phyloP scores from a whole-genome alignment of 257 asterid genomes.

The Fraxinus excelsior region DNA sequence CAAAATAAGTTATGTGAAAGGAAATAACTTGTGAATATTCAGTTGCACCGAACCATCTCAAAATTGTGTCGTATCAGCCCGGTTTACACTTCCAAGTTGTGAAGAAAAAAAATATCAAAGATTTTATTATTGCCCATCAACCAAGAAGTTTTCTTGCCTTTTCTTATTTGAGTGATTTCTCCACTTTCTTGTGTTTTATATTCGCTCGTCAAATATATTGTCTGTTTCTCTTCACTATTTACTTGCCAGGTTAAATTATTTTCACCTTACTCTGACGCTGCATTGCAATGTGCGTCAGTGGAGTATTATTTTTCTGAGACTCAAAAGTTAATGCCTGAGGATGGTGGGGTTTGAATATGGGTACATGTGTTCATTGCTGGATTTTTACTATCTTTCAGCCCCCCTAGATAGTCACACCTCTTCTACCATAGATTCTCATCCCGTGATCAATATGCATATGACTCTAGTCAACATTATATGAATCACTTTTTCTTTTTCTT shows the following conservation, averaged over 20 bases:
- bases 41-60: neutral
- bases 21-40: neutral
- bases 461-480: neutral
- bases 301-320: conserved; percentile 27
- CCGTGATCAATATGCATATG: neutral
- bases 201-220: neutral
- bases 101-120: conserved; percentile 10
- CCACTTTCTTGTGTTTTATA: neutral
- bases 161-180: neutral
- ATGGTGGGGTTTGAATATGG: conserved; percentile 34
- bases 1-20: neutral
- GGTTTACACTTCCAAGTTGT: neutral
- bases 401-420: neutral
- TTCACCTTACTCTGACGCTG: neutral
- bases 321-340: conserved; percentile 19
- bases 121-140: conserved; percentile 39
- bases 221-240: neutral
- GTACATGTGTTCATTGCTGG: conserved; percentile 26
- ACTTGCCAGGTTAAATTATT: neutral
- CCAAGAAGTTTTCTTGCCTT: conserved; percentile 23
- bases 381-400: conserved; percentile 12
- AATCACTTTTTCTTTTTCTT: neutral
- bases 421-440: conserved; percentile 1
- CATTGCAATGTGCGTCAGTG: conserved; percentile 23
- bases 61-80: neutral